A percentile compares a stretch with the other conserved stretches of the same genome.
These are phyloP conservation scores for Paraphoma sp. DNA, from an alignment of 2,329 filamentous ascomycete genomes.

Conservation along the genomic window DNA sequence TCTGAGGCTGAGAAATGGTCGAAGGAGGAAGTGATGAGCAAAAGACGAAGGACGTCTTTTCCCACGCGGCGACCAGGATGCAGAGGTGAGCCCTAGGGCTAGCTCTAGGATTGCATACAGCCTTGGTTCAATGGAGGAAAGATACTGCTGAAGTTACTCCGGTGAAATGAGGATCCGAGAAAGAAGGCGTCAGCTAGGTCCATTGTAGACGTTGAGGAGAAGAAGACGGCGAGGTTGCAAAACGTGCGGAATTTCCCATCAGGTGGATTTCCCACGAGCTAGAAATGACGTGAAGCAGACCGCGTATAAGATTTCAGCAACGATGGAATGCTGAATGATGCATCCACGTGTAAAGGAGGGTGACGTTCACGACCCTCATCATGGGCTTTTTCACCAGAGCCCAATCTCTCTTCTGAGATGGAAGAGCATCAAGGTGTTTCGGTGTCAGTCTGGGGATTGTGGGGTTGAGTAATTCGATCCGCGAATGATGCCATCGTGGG, in stretches of 20 bases:
- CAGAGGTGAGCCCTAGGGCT: background rate
- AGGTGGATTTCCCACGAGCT: background rate
- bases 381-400: background rate
- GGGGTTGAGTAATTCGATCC: slow-evolving; percentile 16
- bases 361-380: background rate
- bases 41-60: background rate
- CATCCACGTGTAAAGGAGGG: background rate
- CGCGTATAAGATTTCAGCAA: too few species aligned
- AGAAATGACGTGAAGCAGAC: too few species aligned
- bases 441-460: background rate
- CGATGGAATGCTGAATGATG: too few species aligned
- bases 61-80: background rate
- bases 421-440: background rate
- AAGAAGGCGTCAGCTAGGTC: background rate
- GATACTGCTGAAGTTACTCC: background rate
- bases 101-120: background rate
- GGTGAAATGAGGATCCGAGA: background rate
- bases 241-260: background rate
- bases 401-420: background rate
- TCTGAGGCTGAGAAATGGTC: background rate
- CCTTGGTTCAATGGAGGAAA: background rate
- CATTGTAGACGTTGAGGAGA: background rate
- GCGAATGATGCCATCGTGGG: slow-evolving; percentile 17
- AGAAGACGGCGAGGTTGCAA: background rate
- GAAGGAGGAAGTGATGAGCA: background rate